Percentiles rank a stretch among this genome's conserved stretches.
Evolutionary conservation across 192 early-diverging fungal genomes (phyloP).

Genomic region (Dimargaris verticillata): DNA sequence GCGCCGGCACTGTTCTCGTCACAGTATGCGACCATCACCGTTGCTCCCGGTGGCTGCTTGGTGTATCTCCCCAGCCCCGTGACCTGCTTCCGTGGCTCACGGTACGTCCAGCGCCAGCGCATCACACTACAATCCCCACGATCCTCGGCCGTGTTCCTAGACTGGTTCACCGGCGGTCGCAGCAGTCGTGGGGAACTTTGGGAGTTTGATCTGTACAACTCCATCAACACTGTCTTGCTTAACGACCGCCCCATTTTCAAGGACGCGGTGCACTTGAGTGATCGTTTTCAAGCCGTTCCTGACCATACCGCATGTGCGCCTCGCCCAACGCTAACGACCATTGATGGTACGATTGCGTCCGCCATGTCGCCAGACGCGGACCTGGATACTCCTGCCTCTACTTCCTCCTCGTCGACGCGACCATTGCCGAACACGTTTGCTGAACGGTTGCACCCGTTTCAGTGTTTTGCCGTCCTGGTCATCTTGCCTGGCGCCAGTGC

Average conservation of each 20-base stretch:
- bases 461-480: background rate
- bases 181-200: constrained; percentile 55
- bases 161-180: constrained; percentile 74
- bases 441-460: background rate
- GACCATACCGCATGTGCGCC: background rate
- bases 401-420: background rate
- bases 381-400: background rate
- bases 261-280: constrained; percentile 11
- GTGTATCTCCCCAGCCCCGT: constrained; percentile 63
- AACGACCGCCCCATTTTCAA: constrained; percentile 1
- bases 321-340: background rate
- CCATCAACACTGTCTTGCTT: constrained; percentile 23
- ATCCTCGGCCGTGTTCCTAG: constrained; percentile 52
- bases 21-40: constrained; percentile 16
- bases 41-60: constrained; percentile 28
- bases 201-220: constrained; percentile 42
- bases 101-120: constrained; percentile 44
- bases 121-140: constrained; percentile 25
- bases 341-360: background rate
- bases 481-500: background rate
- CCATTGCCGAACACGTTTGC: background rate
- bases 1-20: constrained; percentile 21
- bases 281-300: background rate
- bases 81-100: constrained; percentile 46
- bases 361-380: background rate